Conservation (phyloP, 495 filamentous ascomycete genomes). For the Cairneyella variabilis region DNA sequence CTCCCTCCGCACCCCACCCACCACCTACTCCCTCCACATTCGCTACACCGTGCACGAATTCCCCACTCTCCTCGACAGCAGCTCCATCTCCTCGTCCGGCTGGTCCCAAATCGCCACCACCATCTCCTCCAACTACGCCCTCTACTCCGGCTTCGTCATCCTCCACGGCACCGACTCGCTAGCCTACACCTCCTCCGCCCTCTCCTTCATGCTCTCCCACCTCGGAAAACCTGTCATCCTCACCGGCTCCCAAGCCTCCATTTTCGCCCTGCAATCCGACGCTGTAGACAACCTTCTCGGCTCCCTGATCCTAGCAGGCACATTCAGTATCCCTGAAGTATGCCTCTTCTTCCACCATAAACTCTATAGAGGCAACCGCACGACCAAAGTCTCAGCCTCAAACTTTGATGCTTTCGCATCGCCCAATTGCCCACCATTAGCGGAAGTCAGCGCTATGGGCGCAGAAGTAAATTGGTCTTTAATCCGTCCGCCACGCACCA, state of each 20-base stretch:
- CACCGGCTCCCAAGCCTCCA: constrained; percentile 88
- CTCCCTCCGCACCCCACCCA: constrained; percentile 76
- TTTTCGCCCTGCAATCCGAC: constrained; percentile 89
- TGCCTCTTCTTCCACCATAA: constrained; percentile 93
- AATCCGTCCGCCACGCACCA: constrained; percentile 67
- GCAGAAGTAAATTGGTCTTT: constrained; percentile 83
- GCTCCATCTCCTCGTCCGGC: constrained; percentile 83
- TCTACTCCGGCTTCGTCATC: constrained; percentile 92
- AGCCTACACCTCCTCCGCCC: constrained; percentile 82
- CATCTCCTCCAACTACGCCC: constrained; percentile 72
- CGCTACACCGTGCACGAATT: constrained; percentile 89
- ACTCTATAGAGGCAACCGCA: constrained; percentile 86
- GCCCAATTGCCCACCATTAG: constrained; percentile 79
- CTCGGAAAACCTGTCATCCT: constrained; percentile 90
- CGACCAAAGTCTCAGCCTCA: constrained; percentile 84
- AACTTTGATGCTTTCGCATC: constrained; percentile 84
- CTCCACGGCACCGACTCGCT: constrained; percentile 96
- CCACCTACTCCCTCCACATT: constrained; percentile 75
- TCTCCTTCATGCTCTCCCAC: constrained; percentile 93
- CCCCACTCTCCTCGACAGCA: constrained; percentile 81
- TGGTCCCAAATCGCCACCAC: constrained; percentile 83
- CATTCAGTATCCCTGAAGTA: constrained; percentile 95
- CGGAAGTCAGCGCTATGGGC: constrained; percentile 72
- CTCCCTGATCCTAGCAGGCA: constrained; percentile 88
- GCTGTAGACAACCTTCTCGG: constrained; percentile 95